Conservation (phyloP, 257 asterid genomes). For the Ilex asprella region DNA sequence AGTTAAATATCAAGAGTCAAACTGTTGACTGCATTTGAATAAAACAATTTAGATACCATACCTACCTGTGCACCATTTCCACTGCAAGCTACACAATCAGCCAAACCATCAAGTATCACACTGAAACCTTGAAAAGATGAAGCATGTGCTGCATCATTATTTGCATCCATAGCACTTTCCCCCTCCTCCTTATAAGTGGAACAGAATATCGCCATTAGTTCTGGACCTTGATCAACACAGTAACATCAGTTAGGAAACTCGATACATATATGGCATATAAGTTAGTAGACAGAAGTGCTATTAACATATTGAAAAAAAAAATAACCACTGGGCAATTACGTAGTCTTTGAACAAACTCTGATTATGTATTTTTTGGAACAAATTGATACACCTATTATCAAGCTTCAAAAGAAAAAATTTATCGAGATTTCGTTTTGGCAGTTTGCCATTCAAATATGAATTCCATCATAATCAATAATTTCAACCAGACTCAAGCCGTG, state of each 20-base stretch:
- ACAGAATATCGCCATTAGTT: constrained; percentile 49
- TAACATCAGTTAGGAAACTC: constrained; percentile 16
- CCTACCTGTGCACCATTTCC: constrained; percentile 65
- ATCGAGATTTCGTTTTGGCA: too few relatives aligned
- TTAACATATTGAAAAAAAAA: too few relatives aligned
- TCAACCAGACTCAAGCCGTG: too few relatives aligned
- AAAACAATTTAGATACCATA: constrained; percentile 8
- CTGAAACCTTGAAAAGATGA: constrained; percentile 38
- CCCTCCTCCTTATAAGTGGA: constrained; percentile 44
- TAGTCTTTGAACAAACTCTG: too few relatives aligned
- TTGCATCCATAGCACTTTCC: constrained; percentile 23
- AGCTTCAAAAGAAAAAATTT: too few relatives aligned
- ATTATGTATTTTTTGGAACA: too few relatives aligned
- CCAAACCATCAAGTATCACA: constrained; percentile 56
- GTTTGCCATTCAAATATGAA: too few relatives aligned
- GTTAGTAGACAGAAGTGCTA: too few relatives aligned
- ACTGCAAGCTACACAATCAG: constrained; percentile 62
- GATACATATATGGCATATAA: constrained; percentile 6
- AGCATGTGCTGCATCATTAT: constrained; percentile 18
- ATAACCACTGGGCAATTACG: too few relatives aligned
- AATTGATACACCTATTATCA: too few relatives aligned
- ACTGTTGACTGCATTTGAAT: not conserved
- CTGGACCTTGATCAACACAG: constrained; percentile 58
- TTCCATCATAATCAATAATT: too few relatives aligned
- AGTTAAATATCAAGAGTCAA: not conserved